Evolutionary conservation across 768 basidiomycete species (phyloP), one percentile per base, ranked within the genome.

Genomic region (Agaricus subrufescens): DNA sequence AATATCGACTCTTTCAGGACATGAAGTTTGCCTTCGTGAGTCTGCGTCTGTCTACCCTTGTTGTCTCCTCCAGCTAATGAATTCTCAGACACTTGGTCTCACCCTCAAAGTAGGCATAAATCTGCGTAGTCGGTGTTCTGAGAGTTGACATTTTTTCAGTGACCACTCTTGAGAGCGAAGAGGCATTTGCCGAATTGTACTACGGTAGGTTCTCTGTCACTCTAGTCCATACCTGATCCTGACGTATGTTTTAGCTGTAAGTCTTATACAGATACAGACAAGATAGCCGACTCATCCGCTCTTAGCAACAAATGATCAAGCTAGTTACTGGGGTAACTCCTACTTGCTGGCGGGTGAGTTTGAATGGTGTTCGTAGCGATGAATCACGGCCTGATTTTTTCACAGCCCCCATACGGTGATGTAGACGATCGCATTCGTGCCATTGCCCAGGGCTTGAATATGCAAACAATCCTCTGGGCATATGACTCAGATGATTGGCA

Each of bases 151-250:
- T 46, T 12, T 10, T 49, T 30, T 19, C 54, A 84, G 83, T 79
- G 81, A 86, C 86, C 0, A 63, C 81, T 2, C 73, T 86, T 42
- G 68, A 76, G 8, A 91, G 84, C 64, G 72, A 81, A 60, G 71
- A 86, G 58, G 86, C 82, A 3, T 89, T 91, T 56, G 89, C 89
- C 3, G 89, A 92, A 67, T 73, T 93, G 15, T 90, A 85, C 57
- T 93, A 89, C 69, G 83, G 82, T 80, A 60, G 37, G 81, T 67
- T 25, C 26, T 29, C n/a, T 12, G 25, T 37, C 4, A 46, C 26
- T 47, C 26, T 6, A 8, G n/a, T 30, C 27, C 25, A 31, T 8
- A 44, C 27, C 14, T 34, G 27, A 40, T 60, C 6, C 38, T 40
- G 6, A 40, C 43, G 27, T 42, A 23, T 29, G 23, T 31, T 19